These are phyloP conservation scores for Linanthus parryae DNA, from an alignment of 148 eudicot genomes.

Conservation along the genomic window DNA sequence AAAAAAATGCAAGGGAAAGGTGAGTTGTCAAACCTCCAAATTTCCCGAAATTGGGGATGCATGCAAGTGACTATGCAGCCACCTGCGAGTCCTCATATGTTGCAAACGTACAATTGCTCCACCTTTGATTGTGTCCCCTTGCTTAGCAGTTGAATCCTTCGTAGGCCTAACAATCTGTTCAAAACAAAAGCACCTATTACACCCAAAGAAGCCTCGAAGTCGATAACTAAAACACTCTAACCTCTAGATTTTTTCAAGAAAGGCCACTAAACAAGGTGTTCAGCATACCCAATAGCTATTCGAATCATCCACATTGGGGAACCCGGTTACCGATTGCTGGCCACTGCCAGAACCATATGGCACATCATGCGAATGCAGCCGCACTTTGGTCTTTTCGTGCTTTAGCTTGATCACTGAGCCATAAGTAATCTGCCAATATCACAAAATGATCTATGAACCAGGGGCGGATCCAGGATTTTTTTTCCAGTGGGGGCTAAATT, in stretches of 20 bases:
- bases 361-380: conserved; percentile 80
- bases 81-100: conserved; percentile 68
- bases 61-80: conserved; percentile 83
- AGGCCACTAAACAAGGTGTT: neutral
- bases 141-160: conserved; percentile 46
- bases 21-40: conserved; percentile 60
- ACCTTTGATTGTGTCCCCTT: conserved; percentile 54
- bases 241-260: conserved; percentile 35
- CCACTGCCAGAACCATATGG: conserved; percentile 94
- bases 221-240: conserved; percentile 18
- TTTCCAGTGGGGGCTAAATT: too few relatives aligned
- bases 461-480: neutral
- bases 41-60: conserved; percentile 85
- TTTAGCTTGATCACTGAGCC: conserved; percentile 69
- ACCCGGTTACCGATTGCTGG: conserved; percentile 84
- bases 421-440: conserved; percentile 67
- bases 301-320: conserved; percentile 72
- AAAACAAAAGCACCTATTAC: neutral
- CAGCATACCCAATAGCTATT: conserved; percentile 77
- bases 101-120: conserved; percentile 63
- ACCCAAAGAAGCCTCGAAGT: neutral
- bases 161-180: conserved; percentile 53
- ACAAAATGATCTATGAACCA: neutral
- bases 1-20: neutral
- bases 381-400: conserved; percentile 64